These are phyloP conservation scores for Cercospora sp. DNA, from an alignment of 2,329 filamentous ascomycete genomes.

Conservation along the genomic window DNA sequence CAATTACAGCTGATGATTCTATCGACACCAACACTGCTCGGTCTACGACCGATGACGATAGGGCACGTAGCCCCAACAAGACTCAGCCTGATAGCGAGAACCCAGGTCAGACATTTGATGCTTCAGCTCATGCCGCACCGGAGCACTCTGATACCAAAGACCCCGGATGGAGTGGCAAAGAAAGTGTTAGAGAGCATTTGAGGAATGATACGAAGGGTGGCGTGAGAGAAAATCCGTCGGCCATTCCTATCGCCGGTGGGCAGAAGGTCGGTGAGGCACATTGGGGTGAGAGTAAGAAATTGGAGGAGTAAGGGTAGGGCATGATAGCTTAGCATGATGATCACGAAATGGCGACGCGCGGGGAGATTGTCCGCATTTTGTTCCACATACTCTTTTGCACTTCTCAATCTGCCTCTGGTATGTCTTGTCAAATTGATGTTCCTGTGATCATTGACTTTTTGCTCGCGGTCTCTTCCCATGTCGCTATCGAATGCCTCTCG, in stretches of 20 bases:
- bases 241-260: conserved; percentile 38
- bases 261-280: conserved; percentile 33
- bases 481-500: no score
- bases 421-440: background rate
- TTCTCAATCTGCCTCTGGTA: background rate
- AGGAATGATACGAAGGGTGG: background rate
- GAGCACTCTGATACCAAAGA: background rate
- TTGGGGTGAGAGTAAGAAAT: conserved; percentile 37
- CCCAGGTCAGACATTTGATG: background rate
- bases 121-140: background rate
- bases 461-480: no score
- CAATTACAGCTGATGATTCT: background rate
- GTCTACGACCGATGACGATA: no score
- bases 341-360: background rate
- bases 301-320: background rate
- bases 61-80: background rate
- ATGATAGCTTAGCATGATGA: background rate
- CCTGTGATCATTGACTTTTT: no score
- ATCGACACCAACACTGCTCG: background rate
- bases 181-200: conserved; percentile 4
- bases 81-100: background rate
- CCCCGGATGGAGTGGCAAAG: background rate
- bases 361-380: no score
- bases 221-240: conserved; percentile 28
- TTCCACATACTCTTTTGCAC: background rate